Conservation (phyloP, 2,329 filamentous ascomycete genomes). For the Claviceps digitariae region DNA sequence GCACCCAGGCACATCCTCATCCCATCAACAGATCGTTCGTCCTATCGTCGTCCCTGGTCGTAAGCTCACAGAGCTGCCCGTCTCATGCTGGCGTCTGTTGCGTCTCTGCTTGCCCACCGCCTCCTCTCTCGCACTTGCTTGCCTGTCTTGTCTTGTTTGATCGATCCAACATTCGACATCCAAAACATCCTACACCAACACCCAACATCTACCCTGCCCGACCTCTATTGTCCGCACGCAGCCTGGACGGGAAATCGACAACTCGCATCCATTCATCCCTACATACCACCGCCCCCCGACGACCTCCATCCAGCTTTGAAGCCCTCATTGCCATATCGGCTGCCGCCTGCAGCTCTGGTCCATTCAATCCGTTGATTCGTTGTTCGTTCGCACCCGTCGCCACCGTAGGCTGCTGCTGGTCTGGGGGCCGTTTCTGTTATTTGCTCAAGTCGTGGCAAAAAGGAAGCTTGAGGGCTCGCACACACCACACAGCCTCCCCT, state of each 20-base stretch:
- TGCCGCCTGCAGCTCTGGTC: constrained; percentile 1
- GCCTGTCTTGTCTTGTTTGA: neutral
- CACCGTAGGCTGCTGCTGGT: neutral
- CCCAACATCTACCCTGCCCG: neutral
- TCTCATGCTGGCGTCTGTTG: no score
- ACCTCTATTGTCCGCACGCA: neutral
- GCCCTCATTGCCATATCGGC: neutral
- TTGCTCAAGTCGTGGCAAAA: neutral
- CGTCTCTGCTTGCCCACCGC: neutral
- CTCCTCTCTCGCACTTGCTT: neutral
- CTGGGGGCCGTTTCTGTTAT: neutral
- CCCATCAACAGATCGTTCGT: neutral
- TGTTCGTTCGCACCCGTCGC: constrained; percentile 1
- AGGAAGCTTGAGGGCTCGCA: neutral
- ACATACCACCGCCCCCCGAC: neutral
- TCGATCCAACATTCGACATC: neutral
- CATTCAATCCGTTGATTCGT: no score
- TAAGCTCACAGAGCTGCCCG: no score
- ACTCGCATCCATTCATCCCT: neutral
- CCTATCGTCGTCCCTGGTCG: neutral
- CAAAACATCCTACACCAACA: neutral
- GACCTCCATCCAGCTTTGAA: neutral
- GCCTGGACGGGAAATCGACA: neutral
- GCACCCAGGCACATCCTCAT: no score
- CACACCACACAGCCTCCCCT: neutral